Evolutionary conservation across 768 basidiomycete genomes (phyloP), one percentile per base, ranked within the genome.

Genomic region (Amanita muscaria): DNA sequence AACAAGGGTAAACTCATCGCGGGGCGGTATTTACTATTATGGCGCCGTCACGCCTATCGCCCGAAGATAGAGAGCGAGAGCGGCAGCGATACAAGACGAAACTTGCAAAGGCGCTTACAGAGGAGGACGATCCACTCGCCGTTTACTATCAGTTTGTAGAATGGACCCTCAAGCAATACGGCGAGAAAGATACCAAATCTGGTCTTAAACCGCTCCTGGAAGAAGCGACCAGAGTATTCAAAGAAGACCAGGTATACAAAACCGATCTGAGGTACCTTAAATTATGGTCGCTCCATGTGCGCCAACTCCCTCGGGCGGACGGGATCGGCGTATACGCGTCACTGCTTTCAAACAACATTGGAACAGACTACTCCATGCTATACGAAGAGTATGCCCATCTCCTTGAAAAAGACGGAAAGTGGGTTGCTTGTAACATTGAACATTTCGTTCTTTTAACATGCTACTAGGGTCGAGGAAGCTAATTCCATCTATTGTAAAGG

Each of bases 351-450:
- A 79, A 74, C 48, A 81, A 80, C 33, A 82, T 92, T 56, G 90
- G 88, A 8, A 80, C 75, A 21, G 73, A 74, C 1, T 87, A 85
- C 59, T 79, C 88, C 1, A 65, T 83, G 35, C 65, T 96, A 37
- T 99, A 96, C 56, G 90, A 94, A 60, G 91, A 94, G 54, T 97
- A 91, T 61, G 91, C 94, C 2, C 64, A 70, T 29, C 69, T 81
- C 2, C 68, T 94, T 44, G 92, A 97, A 64, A 66, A 70, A 35
- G 73, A 74, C 32, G 83, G 84, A 53, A 76, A 79, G 94, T 94
- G 65, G 59, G 81, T 74, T 23, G 15, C n/a, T n/a, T 33, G 18
- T 29, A 16, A 22, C 32, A 23, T 45, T 30, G 27, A 30, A 19
- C 24, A 49, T 46, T 16, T 42, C 27, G 21, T 22, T 12, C 18